Evolutionary conservation across 129 eudicot species (phyloP).

Genomic region (Tanacetum coccineum): DNA sequence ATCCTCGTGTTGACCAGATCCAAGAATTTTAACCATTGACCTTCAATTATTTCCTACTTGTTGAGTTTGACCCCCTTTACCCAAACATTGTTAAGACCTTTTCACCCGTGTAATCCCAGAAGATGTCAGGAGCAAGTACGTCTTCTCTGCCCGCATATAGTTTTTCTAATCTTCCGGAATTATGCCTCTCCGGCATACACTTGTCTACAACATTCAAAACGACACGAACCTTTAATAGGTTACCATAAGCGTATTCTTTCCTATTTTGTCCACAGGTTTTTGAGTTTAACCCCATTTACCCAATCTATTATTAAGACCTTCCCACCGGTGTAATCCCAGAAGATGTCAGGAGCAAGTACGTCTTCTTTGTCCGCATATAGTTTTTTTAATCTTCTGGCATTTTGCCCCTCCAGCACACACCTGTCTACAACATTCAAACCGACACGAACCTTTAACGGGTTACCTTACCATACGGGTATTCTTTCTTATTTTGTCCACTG

Average conservation of each 20-base stretch:
- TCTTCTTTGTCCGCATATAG: no score
- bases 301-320: no score
- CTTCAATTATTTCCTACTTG: slow-evolving; percentile 80
- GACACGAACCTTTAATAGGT: slow-evolving; percentile 23
- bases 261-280: no score
- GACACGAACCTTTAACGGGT: no score
- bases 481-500: neutral
- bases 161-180: slow-evolving; percentile 88
- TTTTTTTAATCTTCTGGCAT: no score
- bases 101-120: slow-evolving; percentile 89
- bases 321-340: no score
- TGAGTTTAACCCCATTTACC: no score
- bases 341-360: no score
- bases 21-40: slow-evolving; percentile 83
- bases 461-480: slow-evolving; percentile 1
- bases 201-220: slow-evolving; percentile 76
- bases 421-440: no score
- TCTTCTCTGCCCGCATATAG: slow-evolving; percentile 92
- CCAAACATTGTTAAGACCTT: slow-evolving; percentile 96
- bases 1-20: slow-evolving; percentile 92
- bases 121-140: slow-evolving; percentile 96
- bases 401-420: no score
- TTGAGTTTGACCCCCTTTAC: slow-evolving; percentile 88
- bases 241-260: no score
- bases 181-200: slow-evolving; percentile 94